Conservation (phyloP, 108 stramenopile species). For the Conticribra weissflogii region DNA sequence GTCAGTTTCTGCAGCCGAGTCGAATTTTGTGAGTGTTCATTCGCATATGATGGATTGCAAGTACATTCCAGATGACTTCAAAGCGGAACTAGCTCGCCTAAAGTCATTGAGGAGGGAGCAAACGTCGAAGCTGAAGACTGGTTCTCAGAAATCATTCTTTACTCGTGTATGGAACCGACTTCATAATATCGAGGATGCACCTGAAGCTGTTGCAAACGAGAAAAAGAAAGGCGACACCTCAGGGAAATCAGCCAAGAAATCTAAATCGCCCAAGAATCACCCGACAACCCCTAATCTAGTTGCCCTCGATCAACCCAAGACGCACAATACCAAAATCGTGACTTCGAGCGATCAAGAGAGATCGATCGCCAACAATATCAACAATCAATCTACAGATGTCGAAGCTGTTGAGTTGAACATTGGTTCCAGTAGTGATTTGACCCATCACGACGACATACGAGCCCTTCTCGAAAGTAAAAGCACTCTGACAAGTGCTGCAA, state of each 20-base stretch:
- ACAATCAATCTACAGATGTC: neutral
- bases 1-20: conserved; percentile 89
- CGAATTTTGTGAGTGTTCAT: conserved; percentile 91
- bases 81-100: conserved; percentile 62
- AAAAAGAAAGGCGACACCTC: neutral
- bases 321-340: no score
- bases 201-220: neutral
- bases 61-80: conserved; percentile 64
- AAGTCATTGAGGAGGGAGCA: conserved; percentile 88
- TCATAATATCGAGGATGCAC: conserved; percentile 39
- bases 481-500: conserved; percentile 47
- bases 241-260: neutral
- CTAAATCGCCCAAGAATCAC: neutral
- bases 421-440: conserved; percentile 13
- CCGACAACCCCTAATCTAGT: conserved; percentile 2
- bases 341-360: neutral
- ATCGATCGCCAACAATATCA: neutral
- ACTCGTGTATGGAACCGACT: conserved; percentile 81
- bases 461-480: conserved; percentile 47
- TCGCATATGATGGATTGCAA: conserved; percentile 91
- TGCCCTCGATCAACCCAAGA: neutral
- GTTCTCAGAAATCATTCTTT: conserved; percentile 91
- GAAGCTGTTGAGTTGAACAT: conserved; percentile 21
- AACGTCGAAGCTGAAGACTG: conserved; percentile 75
- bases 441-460: conserved; percentile 32